Evolutionary conservation across 148 eudicot species (phyloP).

Genomic region (Rhododendron vialii): DNA sequence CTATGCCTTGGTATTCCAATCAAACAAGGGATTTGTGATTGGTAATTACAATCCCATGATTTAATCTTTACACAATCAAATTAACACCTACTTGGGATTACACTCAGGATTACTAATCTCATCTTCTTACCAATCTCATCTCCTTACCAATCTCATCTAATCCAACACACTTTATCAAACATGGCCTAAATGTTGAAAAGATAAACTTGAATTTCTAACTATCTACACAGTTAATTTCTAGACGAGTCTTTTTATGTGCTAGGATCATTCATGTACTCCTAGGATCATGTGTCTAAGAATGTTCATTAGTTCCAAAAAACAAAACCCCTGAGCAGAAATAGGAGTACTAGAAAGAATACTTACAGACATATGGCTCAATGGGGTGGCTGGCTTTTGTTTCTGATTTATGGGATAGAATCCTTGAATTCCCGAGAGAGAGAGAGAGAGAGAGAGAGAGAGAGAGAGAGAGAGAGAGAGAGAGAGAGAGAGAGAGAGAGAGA

Average conservation of each 20-base stretch:
- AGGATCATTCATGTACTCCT: background rate
- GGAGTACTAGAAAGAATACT: slow-evolving; percentile 13
- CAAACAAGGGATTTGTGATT: too few relatives aligned
- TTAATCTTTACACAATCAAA: too few relatives aligned
- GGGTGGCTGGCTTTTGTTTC: background rate
- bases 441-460: background rate
- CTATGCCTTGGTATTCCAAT: too few relatives aligned
- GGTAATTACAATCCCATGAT: too few relatives aligned
- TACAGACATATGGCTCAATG: slow-evolving; percentile 20
- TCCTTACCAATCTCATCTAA: too few relatives aligned
- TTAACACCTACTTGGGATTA: too few relatives aligned
- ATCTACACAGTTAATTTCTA: background rate
- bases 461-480: background rate
- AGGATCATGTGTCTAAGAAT: background rate
- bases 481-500: background rate
- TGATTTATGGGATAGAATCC: background rate
- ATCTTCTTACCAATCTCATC: too few relatives aligned
- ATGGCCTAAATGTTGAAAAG: background rate
- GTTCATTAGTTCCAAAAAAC: background rate
- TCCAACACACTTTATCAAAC: too few relatives aligned
- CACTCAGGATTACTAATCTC: too few relatives aligned
- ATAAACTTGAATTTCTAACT: too few relatives aligned
- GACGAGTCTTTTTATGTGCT: background rate
- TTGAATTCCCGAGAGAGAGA: background rate
- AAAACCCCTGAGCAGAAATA: background rate